phyloP scores from a whole-genome alignment of 495 filamentous ascomycete genomes.

The Neurospora sp. region DNA sequence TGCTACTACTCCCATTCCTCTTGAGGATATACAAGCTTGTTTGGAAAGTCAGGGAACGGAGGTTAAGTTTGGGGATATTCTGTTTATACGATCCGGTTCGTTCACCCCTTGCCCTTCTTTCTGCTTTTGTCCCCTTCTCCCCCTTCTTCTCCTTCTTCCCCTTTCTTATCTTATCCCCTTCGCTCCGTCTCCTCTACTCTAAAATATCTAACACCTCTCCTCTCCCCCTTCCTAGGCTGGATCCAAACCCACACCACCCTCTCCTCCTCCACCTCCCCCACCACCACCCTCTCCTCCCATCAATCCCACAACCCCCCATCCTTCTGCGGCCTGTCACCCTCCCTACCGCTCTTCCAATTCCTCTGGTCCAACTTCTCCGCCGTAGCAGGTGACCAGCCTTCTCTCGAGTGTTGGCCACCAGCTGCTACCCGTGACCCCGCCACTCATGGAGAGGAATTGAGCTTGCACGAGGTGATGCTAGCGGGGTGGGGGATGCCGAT shows the following conservation, averaged over 20 bases:
- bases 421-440: not conserved
- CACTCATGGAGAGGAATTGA: not conserved
- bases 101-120: not conserved
- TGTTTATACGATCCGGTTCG: constrained; percentile 40
- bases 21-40: constrained; percentile 36
- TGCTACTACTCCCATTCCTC: constrained; percentile 27
- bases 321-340: constrained; percentile 34
- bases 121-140: not conserved
- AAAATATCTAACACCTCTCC: too few relatives aligned
- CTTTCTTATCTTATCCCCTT: not conserved
- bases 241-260: constrained; percentile 22
- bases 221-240: constrained; percentile 19
- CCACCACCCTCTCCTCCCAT: constrained; percentile 22
- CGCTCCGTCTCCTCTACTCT: too few relatives aligned
- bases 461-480: constrained; percentile 36
- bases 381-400: constrained; percentile 43
- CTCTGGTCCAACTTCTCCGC: constrained; percentile 39
- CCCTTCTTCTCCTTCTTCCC: not conserved
- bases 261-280: constrained; percentile 6
- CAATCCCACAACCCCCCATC: constrained; percentile 22
- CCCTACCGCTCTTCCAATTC: constrained; percentile 6
- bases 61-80: constrained; percentile 44
- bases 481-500: constrained; percentile 41
- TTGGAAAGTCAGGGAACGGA: constrained; percentile 34
- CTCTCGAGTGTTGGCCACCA: constrained; percentile 36